Evolutionary conservation across 257 asterid genomes (phyloP), one percentile per base, ranked within the genome.

Genomic region (Leptodermis oblonga): DNA sequence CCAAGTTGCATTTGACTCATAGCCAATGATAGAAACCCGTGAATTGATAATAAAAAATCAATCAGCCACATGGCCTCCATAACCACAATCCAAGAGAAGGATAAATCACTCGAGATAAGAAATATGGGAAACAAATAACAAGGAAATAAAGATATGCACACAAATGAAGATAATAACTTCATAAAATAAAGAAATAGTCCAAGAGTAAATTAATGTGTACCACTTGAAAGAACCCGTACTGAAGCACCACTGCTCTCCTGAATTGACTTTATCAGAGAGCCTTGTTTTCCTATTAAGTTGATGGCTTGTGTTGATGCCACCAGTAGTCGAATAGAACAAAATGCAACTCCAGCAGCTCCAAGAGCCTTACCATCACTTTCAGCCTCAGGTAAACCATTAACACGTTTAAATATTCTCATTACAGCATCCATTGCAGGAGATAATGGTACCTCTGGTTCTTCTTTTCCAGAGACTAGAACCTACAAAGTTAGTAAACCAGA

Each of bases 381-480:
- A 78, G 71, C 70, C 77, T 81, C 85, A 68, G 84, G 75, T 39
- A 86, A 78, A 36, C 95, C 95, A 67, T 76, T 77, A 45, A 90
- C 73, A 45, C 90, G 86, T 72, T 85, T 88, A 77, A 85, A 86
- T 68, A 90, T 74, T 81, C 90, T 86, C 45, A 90, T 23, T 69
- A 77, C 72, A 59, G 93, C 95, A 79, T 88, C 92, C 89, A 90
- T 86, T 20, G 97, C 97, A 39, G 95, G 94, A 49, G 95, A 81
- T 31, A 88, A 23, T 30, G 75, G 79, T 56, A 76, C 81, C 18
- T 86, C 97, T 67, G 93, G 97, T 48, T 90, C 92, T 85, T 90
- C 97, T 73, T 84, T 85, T 55, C 92, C 97, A 83, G 91, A 76
- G 64, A 88, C 74, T 73, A 90, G 80, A 74, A 90, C 95, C 97